phyloP scores from a whole-genome alignment of 129 eudicot genomes.

The Flaveria linearis region DNA sequence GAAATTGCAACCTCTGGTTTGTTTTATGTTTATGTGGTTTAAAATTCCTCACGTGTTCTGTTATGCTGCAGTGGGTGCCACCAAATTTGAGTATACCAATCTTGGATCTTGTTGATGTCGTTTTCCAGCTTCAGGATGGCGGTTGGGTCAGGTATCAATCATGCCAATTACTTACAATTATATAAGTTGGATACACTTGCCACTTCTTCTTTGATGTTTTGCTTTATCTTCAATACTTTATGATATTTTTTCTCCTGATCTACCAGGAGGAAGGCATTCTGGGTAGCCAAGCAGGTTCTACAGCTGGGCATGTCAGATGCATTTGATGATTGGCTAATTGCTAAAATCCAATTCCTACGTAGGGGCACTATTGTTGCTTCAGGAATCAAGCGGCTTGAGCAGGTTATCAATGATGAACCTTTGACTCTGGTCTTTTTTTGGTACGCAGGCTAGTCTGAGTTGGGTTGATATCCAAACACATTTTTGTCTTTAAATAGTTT shows the following conservation, averaged over 20 bases:
- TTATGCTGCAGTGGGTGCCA: conserved; percentile 85
- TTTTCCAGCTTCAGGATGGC: conserved; percentile 97
- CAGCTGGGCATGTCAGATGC: conserved; percentile 99
- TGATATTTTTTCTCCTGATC: conserved; percentile 17
- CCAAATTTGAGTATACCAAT: conserved; percentile 80
- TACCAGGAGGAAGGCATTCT: conserved; percentile 83
- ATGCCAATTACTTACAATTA: not conserved
- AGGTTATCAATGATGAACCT: conserved; percentile 41
- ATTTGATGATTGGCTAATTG: conserved; percentile 97
- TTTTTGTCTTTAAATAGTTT: not conserved
- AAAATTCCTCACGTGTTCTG: conserved; percentile 3
- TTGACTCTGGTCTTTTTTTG: not conserved
- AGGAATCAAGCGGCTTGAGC: conserved; percentile 81
- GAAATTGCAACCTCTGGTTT: not conserved
- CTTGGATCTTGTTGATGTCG: conserved; percentile 86
- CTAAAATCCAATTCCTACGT: conserved; percentile 80
- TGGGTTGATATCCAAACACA: not conserved
- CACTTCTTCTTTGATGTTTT: conserved; percentile 2
- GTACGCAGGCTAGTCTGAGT: not conserved
- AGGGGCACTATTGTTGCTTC: conserved; percentile 93
- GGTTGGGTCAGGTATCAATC: conserved; percentile 89
- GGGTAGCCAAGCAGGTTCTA: conserved; percentile 96
- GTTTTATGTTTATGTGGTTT: conserved; percentile 3
- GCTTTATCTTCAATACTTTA: conserved; percentile 2
- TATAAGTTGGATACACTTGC: conserved; percentile 19